Evolutionary conservation across 495 filamentous ascomycete species (phyloP), one percentile per base, ranked within the genome.

Genomic region (Penicillium roqueforti): DNA sequence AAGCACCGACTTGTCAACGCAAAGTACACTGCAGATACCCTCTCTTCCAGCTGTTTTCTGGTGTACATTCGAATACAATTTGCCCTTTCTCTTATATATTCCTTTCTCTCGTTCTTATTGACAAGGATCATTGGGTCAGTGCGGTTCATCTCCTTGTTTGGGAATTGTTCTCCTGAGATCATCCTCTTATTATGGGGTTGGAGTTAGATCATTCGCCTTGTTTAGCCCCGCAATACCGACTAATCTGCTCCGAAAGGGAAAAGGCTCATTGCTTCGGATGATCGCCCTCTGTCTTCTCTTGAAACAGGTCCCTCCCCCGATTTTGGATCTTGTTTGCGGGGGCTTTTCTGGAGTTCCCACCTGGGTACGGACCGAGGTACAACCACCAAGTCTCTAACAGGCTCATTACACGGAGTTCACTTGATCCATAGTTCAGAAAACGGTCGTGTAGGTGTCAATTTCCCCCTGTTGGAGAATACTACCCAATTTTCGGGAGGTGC

Each of bases 351-450:
- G 26, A 43, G 11, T 23, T 26, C 13, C 40, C 38, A 6, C 32
- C 14, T n/a, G 14, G 32, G 14, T 8, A 52, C 49, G 60, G 54
- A 59, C 63, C 63, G 63, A 66, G 63, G 63, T 59, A 49, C 53
- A 47, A 25, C 39, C 10, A 29, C 28, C 28, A 25, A 40, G 4
- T 14, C 34, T 20, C 47, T 39, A n/a, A 28, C 19, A 32, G 18
- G 19, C 26, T 44, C 9, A 54, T 60, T 34, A 56, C 61, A 67
- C 63, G 10, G 58, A 53, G 61, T 63, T 60, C 55, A 57, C 58
- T 58, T 56, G 53, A 61, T 63, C 5, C 16, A 28, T 16, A 54
- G 2, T 26, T 23, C 42, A 29, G 39, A 58, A 41, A 59, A 48
- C 42, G 37, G 54, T 62, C 49, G 51, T 58, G 57, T 60, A 61